Conservation (phyloP, 305 asterid species). For the Fraxinus latifolia region DNA sequence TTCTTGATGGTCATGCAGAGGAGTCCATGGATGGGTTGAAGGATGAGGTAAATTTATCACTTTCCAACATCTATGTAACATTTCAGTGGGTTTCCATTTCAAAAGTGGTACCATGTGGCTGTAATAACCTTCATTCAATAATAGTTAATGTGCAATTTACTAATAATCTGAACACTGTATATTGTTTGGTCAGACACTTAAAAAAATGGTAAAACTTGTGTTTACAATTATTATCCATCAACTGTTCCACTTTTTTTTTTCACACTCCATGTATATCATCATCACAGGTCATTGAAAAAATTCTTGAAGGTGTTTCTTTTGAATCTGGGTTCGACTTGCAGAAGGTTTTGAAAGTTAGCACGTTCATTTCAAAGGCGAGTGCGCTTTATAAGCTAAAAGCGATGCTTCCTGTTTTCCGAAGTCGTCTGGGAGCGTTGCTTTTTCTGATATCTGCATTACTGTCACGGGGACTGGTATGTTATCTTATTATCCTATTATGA, state of each 20-base stretch:
- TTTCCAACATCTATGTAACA: background rate
- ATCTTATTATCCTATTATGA: constrained; percentile 6
- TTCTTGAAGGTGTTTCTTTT: constrained; percentile 64
- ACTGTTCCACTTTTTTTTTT: background rate
- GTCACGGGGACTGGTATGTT: constrained; percentile 82
- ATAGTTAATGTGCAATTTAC: background rate
- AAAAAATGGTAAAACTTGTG: background rate
- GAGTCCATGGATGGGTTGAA: constrained; percentile 38
- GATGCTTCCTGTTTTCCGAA: constrained; percentile 72
- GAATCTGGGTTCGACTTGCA: constrained; percentile 76
- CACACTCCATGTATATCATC: background rate
- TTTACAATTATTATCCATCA: background rate
- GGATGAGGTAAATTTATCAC: constrained; percentile 58
- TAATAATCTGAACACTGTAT: background rate
- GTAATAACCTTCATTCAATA: background rate
- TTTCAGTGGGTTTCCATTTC: constrained; percentile 1
- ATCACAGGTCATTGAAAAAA: constrained; percentile 57
- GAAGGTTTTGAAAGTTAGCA: constrained; percentile 54
- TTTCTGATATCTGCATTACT: constrained; percentile 80
- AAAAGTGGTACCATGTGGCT: background rate
- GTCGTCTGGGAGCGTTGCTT: constrained; percentile 93
- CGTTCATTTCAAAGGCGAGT: constrained; percentile 45
- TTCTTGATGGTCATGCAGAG: constrained; percentile 35
- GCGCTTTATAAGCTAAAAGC: constrained; percentile 59
- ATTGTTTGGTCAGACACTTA: background rate